Evolutionary conservation across 129 eudicot species (phyloP), one percentile per base, ranked within the genome.

Genomic region (Pittosporum tobira): DNA sequence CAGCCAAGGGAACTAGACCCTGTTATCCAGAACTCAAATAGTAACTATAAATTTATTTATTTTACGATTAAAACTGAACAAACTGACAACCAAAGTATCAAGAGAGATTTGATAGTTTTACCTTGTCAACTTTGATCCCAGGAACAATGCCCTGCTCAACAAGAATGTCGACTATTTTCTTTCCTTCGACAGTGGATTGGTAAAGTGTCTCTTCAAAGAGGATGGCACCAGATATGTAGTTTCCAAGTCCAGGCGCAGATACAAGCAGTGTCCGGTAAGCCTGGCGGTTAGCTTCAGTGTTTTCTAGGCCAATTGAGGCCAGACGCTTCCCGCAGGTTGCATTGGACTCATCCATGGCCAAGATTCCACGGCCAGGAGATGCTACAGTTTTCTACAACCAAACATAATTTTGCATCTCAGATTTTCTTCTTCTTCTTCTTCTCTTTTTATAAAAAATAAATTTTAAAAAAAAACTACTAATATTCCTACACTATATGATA

Each of bases 1-100:
- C 70, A 67, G 79, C 65, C 5, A 73, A 71, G 14, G 79, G 79
- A 36, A 68, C 71, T 68, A 74, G 68, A 68, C 79, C 79, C 79
- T 67, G 64, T 19, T 6, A 19, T 31, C 46, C 25, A 36, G 26
- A 36, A 51, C 47, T 11, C 20, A 47, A 13, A 6, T 57, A 58
- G 6, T 15, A 21, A 37, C 0, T 5, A 38, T 2, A 20, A 31
- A 38, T 22, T 15, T 44, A 22, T 21, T 37, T 38, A 36, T 36
- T 36, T 4, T 4, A 36, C 6, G 9, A 16, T 6, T 12, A 21
- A 24, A 38, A 38, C 13, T 36, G 12, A 40, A 57, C 44, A 37
- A 13, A 38, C 45, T n/a, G 21, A 4, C 4, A 45, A 16, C n/a
- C 23, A 15, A 16, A 21, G 3, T 1, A 49, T 6, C 30, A 49